Evolutionary conservation across 1,284 basidiomycete species (phyloP), one percentile per base, ranked within the genome.

Genomic region (Ceratobasidium sp.): DNA sequence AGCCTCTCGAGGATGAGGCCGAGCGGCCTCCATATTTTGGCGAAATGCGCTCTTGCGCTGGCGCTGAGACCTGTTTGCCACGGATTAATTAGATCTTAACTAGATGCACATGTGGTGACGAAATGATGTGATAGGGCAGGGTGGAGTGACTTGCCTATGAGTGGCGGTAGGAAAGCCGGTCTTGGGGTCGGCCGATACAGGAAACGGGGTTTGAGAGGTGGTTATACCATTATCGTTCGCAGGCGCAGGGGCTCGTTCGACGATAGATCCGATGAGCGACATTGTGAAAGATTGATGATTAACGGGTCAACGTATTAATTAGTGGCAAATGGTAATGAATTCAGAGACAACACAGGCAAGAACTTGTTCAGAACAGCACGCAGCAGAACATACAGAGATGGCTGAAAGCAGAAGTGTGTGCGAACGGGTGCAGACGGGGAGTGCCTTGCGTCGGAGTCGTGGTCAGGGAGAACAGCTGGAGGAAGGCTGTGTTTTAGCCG

Each of bases 111-210:
- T 57, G 52, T 57, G 66, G 50, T 38, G 48, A 17, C 20, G 3
- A 48, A 23, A 42, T 42, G 33, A 40, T 57, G n/a, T 42, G 33
- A 40, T 57, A 57, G 52, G 44, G 44, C 17, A 46, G 13, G 46
- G 23, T 59, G 23, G 17, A 26, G 50, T 38, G 12, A 65, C 74
- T 59, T 66, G 64, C 74, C 74, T 66, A 50, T 80, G 80, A 20
- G 78, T 62, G 23, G 73, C 80, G 38, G 66, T 48, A 33, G 80
- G 80, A 52, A 80, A 80, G 1, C 80, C 80, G 40, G 80, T 78
- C 42, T 65, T 50, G 9, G 80, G 74, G 77, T 80, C 73, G 33
- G 75, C 67, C 59, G 78, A 70, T 23, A 68, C 65, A 17, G 74
- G 66, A 42, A 71, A 64, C 5, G 78, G 78, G 7, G 73, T 71